Base-by-base conservation (phyloP, 495 filamentous ascomycete species). In the Aspergillus taichungensis region DNA sequence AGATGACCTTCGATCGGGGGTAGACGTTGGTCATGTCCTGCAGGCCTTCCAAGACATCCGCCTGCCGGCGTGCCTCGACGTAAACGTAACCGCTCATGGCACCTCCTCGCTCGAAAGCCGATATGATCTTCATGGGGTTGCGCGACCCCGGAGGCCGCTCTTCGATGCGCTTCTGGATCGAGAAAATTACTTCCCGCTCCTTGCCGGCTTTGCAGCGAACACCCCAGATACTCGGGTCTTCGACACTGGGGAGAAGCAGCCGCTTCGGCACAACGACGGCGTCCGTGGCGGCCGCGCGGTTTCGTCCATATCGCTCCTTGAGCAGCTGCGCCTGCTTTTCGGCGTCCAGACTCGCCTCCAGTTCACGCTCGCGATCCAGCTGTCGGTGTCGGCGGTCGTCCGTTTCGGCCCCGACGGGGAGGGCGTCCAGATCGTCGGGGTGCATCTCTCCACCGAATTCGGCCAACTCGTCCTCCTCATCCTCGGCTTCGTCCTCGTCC, bases 151-250 rank as follows among this genome's bases (percentile, higher is more conserved):
- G 55, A 3, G 69, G 69, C 30, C 85, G 71, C 48, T 95, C 87
- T 57, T 90, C 83, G 29, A 91, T 79, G n/a, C 87, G 83, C 58
- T 87, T 91, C 60, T 85, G 84, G 54, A 97, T 84, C 14, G 79
- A 76, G 55, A 85, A 84, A 28, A 99, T 72, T 14, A 95, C 82
- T 54, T 97, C 92, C 34, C 83, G 76, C 66, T 99, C 94, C 67
- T 97, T 97, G 37, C 90, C 90, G 44, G 87, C 84, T 58, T 94
- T 94, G 68, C 88, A 94, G 52, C 83, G 85, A 37, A 94, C 82
- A 50, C 84, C 90, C 87, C 88, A 99, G 55, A 99, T 96, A 51
- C 85, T 88, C 7, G 92, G 94, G 59, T 97, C 94, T 34, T 96
- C 83, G 10, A 95, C 88, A 55, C 86, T 89, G 6, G 94, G 94